These are phyloP conservation scores for Phytophthora constricta DNA, from an alignment of 352 stramenopile genomes.

Conservation along the genomic window DNA sequence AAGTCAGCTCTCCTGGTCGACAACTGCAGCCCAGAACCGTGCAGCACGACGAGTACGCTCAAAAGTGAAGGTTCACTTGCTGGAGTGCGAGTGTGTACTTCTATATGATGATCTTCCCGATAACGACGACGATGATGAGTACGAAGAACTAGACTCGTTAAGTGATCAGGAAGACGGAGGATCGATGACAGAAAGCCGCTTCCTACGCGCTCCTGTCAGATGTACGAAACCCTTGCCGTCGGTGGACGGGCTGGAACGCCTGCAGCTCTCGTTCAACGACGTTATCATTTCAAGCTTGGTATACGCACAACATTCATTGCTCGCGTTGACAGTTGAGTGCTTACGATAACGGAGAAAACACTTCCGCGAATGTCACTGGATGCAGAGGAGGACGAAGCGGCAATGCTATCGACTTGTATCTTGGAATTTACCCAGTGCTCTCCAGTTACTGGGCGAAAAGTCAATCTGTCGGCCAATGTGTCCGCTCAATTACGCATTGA, in stretches of 20 bases:
- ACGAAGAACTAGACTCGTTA: slow-evolving; percentile 26
- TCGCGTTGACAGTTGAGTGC: slow-evolving; percentile 62
- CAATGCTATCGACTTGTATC: slow-evolving; percentile 66
- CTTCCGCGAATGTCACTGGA: slow-evolving; percentile 81
- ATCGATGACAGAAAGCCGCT: slow-evolving; percentile 29
- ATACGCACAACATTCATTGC: slow-evolving; percentile 61
- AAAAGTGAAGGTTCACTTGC: slow-evolving; percentile 78
- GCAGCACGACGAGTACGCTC: slow-evolving; percentile 56
- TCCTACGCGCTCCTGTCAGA: slow-evolving; percentile 32
- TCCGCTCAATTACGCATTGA: slow-evolving; percentile 76
- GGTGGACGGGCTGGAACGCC: slow-evolving; percentile 68
- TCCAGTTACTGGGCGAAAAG: slow-evolving; percentile 59
- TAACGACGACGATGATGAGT: slow-evolving; percentile 50
- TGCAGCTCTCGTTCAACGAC: slow-evolving; percentile 76
- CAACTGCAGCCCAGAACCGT: slow-evolving; percentile 41
- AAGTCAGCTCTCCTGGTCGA: slow-evolving; percentile 41
- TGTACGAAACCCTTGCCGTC: slow-evolving; percentile 50
- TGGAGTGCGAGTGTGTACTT: slow-evolving; percentile 75
- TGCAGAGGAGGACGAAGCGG: slow-evolving; percentile 59
- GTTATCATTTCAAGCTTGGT: slow-evolving; percentile 68
- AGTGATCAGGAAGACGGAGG: slow-evolving; percentile 24
- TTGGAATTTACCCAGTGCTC: slow-evolving; percentile 70
- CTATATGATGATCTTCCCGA: slow-evolving; percentile 85
- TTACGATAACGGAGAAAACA: slow-evolving; percentile 78
- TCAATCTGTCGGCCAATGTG: slow-evolving; percentile 71